A percentile compares a stretch with the other conserved stretches of the same genome.
These are phyloP conservation scores for Caulochytrium protostelioides DNA, from an alignment of 371 early-diverging fungal species.

Conservation along the genomic window DNA sequence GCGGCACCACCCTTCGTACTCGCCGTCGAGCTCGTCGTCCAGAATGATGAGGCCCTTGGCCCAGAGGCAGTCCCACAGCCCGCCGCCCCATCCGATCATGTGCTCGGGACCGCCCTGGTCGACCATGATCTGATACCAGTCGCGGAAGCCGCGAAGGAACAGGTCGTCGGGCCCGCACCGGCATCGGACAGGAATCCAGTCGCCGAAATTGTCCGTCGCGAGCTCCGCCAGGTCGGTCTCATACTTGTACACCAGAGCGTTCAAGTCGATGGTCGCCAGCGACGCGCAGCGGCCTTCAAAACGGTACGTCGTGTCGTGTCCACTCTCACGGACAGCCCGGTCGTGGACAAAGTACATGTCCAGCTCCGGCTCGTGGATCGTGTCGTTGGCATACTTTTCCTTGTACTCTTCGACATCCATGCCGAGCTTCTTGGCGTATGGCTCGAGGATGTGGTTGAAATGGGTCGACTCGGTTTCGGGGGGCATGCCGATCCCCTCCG, in stretches of 20 bases:
- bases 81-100: slow-evolving; percentile 23
- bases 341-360: slow-evolving; percentile 92
- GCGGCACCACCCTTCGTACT: slow-evolving; percentile 2
- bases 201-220: slow-evolving; percentile 17
- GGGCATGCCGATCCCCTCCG: slow-evolving; percentile 79
- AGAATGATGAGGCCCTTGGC: slow-evolving; percentile 17
- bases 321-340: slow-evolving; percentile 87
- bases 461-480: slow-evolving; percentile 86
- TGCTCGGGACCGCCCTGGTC: slow-evolving; percentile 13
- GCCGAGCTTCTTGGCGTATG: slow-evolving; percentile 48
- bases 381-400: slow-evolving; percentile 36
- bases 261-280: slow-evolving; percentile 78
- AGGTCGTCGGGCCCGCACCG: slow-evolving; percentile 15
- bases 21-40: slow-evolving; percentile 8
- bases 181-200: slow-evolving; percentile 10
- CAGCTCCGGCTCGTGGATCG: slow-evolving; percentile 51
- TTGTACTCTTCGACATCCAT: slow-evolving; percentile 49
- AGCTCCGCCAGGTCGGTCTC: slow-evolving; percentile 67
- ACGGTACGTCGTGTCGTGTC: slow-evolving; percentile 90
- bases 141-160: slow-evolving; percentile 11
- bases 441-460: slow-evolving; percentile 70
- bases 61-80: slow-evolving; percentile 22
- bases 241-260: slow-evolving; percentile 78
- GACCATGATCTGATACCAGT: slow-evolving; percentile 21
- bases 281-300: slow-evolving; percentile 76